Evolutionary conservation across 352 stramenopile genomes (phyloP), one percentile per base, ranked within the genome.

Genomic region (Phytophthora cactorum): DNA sequence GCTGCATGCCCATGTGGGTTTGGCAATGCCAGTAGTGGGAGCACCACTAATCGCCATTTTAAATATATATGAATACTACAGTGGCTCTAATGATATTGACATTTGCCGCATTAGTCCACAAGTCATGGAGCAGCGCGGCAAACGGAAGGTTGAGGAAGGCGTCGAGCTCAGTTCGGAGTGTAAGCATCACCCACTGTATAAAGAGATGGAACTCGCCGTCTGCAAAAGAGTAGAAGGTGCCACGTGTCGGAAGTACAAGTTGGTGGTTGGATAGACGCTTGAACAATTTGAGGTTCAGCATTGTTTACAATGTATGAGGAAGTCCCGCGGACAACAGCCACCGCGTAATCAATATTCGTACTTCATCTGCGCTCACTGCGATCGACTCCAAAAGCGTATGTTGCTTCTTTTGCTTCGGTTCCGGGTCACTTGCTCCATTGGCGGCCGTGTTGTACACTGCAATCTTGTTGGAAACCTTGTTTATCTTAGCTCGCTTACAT

Each of bases 31-130:
- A 66, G 14, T 10, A 66, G 12, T 2, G 51, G 46, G 49, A 66
- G 14, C 10, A 10, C 22, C 10, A 38, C 11, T 11, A 66, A 25
- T 10, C 43, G 29, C 59, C 59, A 60, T 6, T 59, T 43, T 5
- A 50, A 56, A 39, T 55, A 15, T 5, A 66, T 55, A 22, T 22
- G 27, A 60, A 66, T 12, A 1, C 17, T 22, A 47, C 25, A 12
- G 50, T 56, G 17, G 49, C 50, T 2, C 51, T 43, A n/a, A 66
- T 54, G 8, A 54, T 34, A 22, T 63, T 63, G 22, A 63, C 11
- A 2, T 64, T 64, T 12, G 57, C 17, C 9, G 17, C 45, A 50
- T 63, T 56, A 14, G 32, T 55, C 44, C 44, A 63, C 12, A 63
- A 7, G 25, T 63, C 56, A 50, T 63, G 44, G 2, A 55, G 22